Percentiles rank a stretch among this genome's conserved stretches.
phyloP scores from a whole-genome alignment of 257 asterid species.

The Nicotiana undulata region DNA sequence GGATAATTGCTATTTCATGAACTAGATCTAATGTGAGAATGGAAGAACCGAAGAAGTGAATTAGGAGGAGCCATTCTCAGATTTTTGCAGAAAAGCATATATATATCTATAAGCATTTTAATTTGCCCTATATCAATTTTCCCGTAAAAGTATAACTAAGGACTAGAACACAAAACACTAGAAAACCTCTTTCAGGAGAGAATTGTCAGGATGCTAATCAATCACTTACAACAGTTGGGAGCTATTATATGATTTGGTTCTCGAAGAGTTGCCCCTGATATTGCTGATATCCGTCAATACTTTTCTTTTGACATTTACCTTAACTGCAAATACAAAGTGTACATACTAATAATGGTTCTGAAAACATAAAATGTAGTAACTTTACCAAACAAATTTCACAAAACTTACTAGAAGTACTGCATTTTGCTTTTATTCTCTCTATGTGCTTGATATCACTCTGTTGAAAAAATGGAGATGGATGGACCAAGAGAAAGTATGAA shows the following conservation, averaged over 20 bases:
- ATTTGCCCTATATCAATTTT: neutral
- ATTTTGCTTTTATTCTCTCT: slow-evolving; percentile 44
- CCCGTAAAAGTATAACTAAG: neutral
- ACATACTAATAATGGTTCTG: neutral
- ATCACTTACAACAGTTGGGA: slow-evolving; percentile 48
- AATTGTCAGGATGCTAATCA: neutral
- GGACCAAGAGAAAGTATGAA: slow-evolving; percentile 3
- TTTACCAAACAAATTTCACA: neutral
- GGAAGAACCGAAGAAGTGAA: neutral
- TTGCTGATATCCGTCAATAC: slow-evolving; percentile 80
- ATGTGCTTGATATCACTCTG: slow-evolving; percentile 37
- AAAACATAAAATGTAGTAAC: neutral
- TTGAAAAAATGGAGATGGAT: slow-evolving; percentile 13
- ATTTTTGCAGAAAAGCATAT: neutral
- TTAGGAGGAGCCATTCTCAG: neutral
- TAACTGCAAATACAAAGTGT: slow-evolving; percentile 34
- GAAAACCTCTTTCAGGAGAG: neutral
- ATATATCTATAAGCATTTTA: neutral
- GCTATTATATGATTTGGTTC: slow-evolving; percentile 28
- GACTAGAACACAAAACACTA: slow-evolving; percentile 4
- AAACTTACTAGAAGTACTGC: slow-evolving; percentile 36
- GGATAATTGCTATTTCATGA: neutral
- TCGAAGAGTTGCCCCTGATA: slow-evolving; percentile 37
- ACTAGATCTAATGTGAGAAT: neutral
- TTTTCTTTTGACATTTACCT: slow-evolving; percentile 48